Base-by-base conservation (phyloP, 495 filamentous ascomycete species). In the Pseudevernia furfuracea region DNA sequence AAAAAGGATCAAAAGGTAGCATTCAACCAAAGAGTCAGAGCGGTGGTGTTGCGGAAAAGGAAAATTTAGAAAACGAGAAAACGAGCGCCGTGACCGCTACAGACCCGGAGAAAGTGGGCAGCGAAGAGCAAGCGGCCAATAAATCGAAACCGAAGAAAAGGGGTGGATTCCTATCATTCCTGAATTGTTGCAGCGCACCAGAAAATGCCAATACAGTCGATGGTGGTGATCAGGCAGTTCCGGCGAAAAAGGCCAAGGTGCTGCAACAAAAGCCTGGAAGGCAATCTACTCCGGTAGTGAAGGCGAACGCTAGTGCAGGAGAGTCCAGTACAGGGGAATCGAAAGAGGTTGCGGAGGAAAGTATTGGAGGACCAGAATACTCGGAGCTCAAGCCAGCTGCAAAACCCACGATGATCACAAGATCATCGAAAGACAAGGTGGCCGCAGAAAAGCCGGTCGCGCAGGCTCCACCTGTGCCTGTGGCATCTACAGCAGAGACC, bases 111-210 rank as follows among this genome's bases (percentile, higher is more conserved):
- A 73, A 72, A 37, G 38, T 71, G 55, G 67, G 34, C 48, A 55
- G 57, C 8, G 37, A 23, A 57, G 64, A 61, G 46, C 53, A 66
- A 60, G 62, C 67, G 67, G 56, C 72, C 71, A 66, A 71, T 71
- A 55, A 55, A 55, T 19, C 80, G 58, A 84, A 82, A 70, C 74
- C 79, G 61, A 88, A 86, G 72, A 89, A 88, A 77, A 84, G 84
- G 73, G 78, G 77, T 59, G 80, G 84, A 14, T 76, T 96, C 44
- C 76, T 95, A 28, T 80, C 89, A 34, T 85, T 94, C 62, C 78
- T 96, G 58, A 87, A 82, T 59, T 96, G 92, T 78, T 96, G 91
- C 73, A 85, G 86, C 37, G 83, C 86, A 36, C 81, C 85, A 46
- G 82, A 85, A 63, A 75, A 83, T 55, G 83, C 82, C n/a, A 84